phyloP scores from a whole-genome alignment of 805 yeast genomes.

The Starmerella tilneyi region DNA sequence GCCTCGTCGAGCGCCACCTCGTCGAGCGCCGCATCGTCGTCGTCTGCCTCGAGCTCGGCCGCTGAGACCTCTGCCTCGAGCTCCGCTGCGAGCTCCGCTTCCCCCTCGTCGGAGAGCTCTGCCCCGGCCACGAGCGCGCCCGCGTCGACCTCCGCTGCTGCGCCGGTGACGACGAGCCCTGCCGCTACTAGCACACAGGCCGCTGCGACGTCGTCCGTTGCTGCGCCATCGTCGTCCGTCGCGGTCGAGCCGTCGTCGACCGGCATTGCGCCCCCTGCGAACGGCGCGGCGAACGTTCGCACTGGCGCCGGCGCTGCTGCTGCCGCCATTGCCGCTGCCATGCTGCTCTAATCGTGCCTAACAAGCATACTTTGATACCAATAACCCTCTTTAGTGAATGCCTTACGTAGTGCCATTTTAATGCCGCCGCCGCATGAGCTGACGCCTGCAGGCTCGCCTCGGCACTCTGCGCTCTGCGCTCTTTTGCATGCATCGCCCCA shows the following conservation, averaged over 20 bases:
- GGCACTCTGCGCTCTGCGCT: too few relatives aligned
- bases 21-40: constrained; percentile 11
- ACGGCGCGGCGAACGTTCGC: constrained; percentile 14
- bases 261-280: constrained; percentile 8
- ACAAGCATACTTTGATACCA: background rate
- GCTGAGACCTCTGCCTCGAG: constrained; percentile 11
- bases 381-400: too few relatives aligned
- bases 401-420: too few relatives aligned
- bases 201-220: constrained; percentile 7
- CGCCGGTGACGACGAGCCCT: constrained; percentile 5
- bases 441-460: too few relatives aligned
- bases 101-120: constrained; percentile 5
- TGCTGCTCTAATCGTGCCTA: constrained; percentile 20
- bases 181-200: constrained; percentile 12
- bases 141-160: constrained; percentile 6
- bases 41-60: constrained; percentile 11
- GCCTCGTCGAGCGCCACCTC: constrained; percentile 10
- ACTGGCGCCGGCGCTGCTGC: constrained; percentile 16
- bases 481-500: too few relatives aligned
- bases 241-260: too few relatives aligned
- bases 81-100: constrained; percentile 10
- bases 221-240: background rate
- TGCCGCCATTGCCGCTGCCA: constrained; percentile 19
- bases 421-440: too few relatives aligned
- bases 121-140: constrained; percentile 11